phyloP scores from a whole-genome alignment of 1,284 basidiomycete genomes.

The Trametes versicolor region DNA sequence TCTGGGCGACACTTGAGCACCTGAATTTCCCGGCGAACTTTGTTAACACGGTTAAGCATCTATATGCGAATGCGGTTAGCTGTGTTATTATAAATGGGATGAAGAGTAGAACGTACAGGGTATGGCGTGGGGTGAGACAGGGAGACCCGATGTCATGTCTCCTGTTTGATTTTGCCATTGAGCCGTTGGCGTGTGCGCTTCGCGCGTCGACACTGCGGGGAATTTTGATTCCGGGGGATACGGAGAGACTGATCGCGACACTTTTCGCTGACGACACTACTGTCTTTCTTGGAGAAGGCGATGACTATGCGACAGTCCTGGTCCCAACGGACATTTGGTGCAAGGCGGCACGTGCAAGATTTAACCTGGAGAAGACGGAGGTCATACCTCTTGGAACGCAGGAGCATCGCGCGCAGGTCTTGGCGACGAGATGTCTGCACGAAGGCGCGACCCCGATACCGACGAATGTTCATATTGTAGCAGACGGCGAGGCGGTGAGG shows the following conservation, averaged over 20 bases:
- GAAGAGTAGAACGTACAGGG: not conserved
- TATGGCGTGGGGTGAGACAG: not conserved
- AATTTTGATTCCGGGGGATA: not conserved
- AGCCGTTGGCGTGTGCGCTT: not conserved
- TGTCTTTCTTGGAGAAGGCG: not conserved
- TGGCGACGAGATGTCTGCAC: too few species aligned
- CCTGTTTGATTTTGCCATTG: not conserved
- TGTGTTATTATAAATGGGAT: not conserved
- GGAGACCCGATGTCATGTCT: not conserved
- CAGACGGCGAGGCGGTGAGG: too few species aligned
- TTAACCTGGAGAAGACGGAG: too few species aligned
- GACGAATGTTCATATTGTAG: too few species aligned
- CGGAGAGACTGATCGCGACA: not conserved
- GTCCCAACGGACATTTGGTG: not conserved
- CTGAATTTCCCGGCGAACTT: not conserved
- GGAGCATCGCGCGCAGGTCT: too few species aligned
- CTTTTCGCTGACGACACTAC: slow-evolving; percentile 15
- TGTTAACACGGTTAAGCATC: not conserved
- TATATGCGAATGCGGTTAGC: not conserved
- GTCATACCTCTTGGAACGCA: too few species aligned
- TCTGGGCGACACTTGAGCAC: not conserved
- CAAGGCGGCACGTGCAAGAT: too few species aligned
- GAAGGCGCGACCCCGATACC: too few species aligned
- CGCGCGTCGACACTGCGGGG: not conserved
- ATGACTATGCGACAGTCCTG: not conserved